Evolutionary conservation across 257 asterid genomes (phyloP).

Genomic region (Solanum ossicruentum): DNA sequence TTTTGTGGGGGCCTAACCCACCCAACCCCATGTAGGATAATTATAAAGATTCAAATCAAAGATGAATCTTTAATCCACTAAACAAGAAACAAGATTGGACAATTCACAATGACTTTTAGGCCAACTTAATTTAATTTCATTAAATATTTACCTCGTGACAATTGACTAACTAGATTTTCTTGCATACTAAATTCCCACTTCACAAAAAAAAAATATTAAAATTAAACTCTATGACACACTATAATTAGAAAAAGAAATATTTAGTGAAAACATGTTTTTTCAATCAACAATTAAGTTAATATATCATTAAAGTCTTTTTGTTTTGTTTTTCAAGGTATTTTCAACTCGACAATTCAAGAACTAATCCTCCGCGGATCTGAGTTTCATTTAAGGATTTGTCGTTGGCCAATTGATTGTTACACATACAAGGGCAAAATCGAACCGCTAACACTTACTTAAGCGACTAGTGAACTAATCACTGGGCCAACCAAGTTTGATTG

Average conservation of each 20-base stretch:
- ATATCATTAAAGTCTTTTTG: too few species aligned
- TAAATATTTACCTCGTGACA: background rate
- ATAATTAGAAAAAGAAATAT: too few species aligned
- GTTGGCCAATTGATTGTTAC: too few species aligned
- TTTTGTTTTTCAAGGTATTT: too few species aligned
- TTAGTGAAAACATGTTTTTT: background rate
- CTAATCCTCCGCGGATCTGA: fast-evolving
- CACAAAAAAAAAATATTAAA: background rate
- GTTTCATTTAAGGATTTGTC: too few species aligned
- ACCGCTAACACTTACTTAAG: too few species aligned
- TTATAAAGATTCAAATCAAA: background rate
- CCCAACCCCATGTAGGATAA: background rate
- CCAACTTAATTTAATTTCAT: background rate
- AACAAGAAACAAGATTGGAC: background rate
- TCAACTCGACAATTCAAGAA: too few species aligned
- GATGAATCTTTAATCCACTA: background rate
- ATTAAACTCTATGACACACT: background rate
- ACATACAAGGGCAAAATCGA: too few species aligned
- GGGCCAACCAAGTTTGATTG: too few species aligned
- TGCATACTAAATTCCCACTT: background rate
- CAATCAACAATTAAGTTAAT: background rate
- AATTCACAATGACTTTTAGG: background rate
- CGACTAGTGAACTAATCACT: too few species aligned
- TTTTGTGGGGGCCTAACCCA: background rate
- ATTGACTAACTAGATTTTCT: background rate